phyloP scores from a whole-genome alignment of 2,329 filamentous ascomycete species.

The Colletotrichum horii region DNA sequence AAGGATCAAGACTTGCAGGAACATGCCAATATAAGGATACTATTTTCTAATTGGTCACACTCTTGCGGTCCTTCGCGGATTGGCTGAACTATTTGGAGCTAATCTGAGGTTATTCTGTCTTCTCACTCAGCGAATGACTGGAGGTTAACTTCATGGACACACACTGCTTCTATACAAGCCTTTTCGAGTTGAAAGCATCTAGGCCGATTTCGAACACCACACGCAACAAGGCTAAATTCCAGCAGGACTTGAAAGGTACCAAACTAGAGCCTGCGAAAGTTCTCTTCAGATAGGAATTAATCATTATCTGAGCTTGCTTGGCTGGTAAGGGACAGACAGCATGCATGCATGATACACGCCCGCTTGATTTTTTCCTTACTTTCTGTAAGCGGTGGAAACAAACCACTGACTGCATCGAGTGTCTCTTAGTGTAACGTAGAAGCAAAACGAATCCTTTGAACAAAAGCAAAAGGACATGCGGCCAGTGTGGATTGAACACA shows the following conservation, averaged over 20 bases:
- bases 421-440: background rate
- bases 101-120: background rate
- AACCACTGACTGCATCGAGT: background rate
- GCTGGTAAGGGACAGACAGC: background rate
- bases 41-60: background rate
- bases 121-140: background rate
- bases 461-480: background rate
- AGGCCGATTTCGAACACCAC: too few species aligned
- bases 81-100: background rate
- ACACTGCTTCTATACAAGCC: background rate
- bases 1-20: background rate
- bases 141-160: background rate
- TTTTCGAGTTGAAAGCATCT: too few species aligned
- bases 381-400: background rate
- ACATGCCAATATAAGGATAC: background rate
- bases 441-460: background rate
- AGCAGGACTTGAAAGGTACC: background rate
- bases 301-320: background rate
- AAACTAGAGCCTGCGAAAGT: background rate
- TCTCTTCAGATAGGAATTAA: background rate
- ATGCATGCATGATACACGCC: background rate
- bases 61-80: background rate
- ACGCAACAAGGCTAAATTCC: too few species aligned
- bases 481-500: background rate
- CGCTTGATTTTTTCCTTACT: background rate